Evolutionary conservation across 2,329 filamentous ascomycete species (phyloP).

Genomic region (Colletotrichum paranaense): DNA sequence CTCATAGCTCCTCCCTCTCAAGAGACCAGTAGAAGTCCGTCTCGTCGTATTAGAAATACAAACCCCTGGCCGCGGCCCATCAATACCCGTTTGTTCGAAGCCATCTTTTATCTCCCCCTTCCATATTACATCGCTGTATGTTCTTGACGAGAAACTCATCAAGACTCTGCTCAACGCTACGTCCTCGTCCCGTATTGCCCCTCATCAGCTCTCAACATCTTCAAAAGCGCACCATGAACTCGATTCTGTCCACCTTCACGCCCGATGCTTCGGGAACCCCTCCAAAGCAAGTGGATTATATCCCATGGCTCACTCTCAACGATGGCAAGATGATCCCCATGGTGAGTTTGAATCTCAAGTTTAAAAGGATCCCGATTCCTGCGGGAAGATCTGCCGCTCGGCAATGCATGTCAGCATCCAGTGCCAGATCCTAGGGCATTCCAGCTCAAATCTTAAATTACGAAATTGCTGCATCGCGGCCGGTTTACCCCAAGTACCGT

Average conservation of each 20-base stretch:
- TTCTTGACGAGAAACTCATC: neutral
- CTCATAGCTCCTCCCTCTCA: neutral
- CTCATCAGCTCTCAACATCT: neutral
- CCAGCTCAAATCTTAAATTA: neutral
- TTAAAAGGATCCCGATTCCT: neutral
- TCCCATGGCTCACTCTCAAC: slow-evolving; percentile 75
- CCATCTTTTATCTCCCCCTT: neutral
- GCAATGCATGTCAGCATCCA: slow-evolving; percentile 16
- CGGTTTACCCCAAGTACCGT: neutral
- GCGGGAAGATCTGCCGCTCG: neutral
- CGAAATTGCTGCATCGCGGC: neutral
- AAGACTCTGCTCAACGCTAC: slow-evolving; percentile 12
- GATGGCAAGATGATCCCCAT: slow-evolving; percentile 80
- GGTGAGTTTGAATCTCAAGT: slow-evolving; percentile 52
- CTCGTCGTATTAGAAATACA: slow-evolving; percentile 26
- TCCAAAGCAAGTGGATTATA: slow-evolving; percentile 53
- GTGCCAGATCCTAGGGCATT: neutral
- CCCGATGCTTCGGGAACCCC: slow-evolving; percentile 51
- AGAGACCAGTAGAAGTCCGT: neutral
- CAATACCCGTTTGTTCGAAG: neutral
- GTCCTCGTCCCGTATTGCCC: slow-evolving; percentile 9
- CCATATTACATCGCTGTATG: neutral
- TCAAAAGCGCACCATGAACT: slow-evolving; percentile 51
- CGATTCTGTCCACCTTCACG: slow-evolving; percentile 51
- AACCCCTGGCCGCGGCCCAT: neutral